Evolutionary conservation across 345 rosid genomes (phyloP), one percentile per base, ranked within the genome.

Genomic region (Firmiana major): DNA sequence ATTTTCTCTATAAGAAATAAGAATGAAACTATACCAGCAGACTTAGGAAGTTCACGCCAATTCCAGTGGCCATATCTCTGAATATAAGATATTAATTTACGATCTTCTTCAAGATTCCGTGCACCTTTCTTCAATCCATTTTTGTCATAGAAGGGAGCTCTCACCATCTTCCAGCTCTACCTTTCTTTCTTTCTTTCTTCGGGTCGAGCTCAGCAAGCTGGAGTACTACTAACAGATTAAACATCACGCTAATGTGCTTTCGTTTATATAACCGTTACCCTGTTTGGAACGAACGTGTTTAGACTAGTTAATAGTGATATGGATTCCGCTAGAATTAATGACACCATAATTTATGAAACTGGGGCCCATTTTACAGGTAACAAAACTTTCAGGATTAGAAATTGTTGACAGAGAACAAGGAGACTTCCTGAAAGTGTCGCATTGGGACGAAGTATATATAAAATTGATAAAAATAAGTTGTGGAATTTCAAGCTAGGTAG

Each of bases 51-150:
- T 76, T 80, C 66, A 59, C 83, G 80, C 89, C 89, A 86, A 55
- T 84, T 86, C 76, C 81, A 74, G 64, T 75, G 76, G 78, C 85
- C 85, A 76, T 69, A 74, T 64, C 17, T 76, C 48, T 24, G 66
- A 65, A 84, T 45, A 74, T 69, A 86, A 28, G 72, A 42, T 80
- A 72, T 80, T 55, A 86, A 66, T 62, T 70, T 84, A 5, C 74
- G 64, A 46, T 86, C 89, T 71, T 86, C 89, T 59, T 86, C 85
- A 28, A 16, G 26, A 66, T 83, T 82, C 89, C 89, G 84, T 4
- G 81, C 81, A 9, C 89, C 89, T 74, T 70, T 84, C 83, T 77
- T 86, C 10, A 76, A 6, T 22, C 89, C 89, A 80, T 84, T 81
- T 55, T 80, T 57, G 36, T 84, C 87, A 53, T 63, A 54, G 9